Evolutionary conservation across 208 protist species (phyloP), one percentile per base, ranked within the genome.

Genomic region (Trypanosoma boissoni): DNA sequence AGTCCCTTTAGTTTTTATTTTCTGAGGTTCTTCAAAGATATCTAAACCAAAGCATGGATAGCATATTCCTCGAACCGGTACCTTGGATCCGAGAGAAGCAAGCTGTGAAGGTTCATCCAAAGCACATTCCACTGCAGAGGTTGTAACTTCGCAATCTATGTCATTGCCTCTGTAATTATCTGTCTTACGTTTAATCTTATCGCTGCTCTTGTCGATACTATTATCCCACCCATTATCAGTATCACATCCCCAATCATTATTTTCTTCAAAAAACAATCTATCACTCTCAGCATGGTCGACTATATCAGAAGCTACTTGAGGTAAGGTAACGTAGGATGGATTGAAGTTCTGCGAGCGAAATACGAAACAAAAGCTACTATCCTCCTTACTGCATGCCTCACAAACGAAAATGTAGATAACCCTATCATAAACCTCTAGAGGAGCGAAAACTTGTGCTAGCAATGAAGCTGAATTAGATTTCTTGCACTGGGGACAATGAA

Each of bases 291-390:
- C 52, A n/a, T 56, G 29, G 32, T 16, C 8, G 12, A 12, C 34
- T 39, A 18, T 44, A 31, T 64, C 32, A 14, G 56, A 37, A 42
- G 16, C 3, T 36, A 6, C 9, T 50, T 12, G 53, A 45, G 6
- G 42, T 12, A 41, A 36, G 34, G 46, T 51, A 12, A 62, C 45
- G 65, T 84, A 87, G 23, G 69, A 63, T n/a, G 50, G 42, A 61
- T 77, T 95, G 54, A 90, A 92, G 54, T 92, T 92, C 49, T 92
- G 83, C 16, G 74, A 82, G 0, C 89, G 80, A 44, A 95, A 27
- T 3, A 74, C 82, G 58, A 87, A 95, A 70, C 84, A 92, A 36
- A 78, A 85, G 61, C 75, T 83, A 3, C 60, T 34, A 3, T 56
- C 8, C 12, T 45, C 39, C 18, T 34, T 46, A 10, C 70, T 70